A percentile compares a stretch with the other conserved stretches of the same genome.
Evolutionary conservation across 768 basidiomycete species (phyloP).

Genomic region (Pholiota molesta): DNA sequence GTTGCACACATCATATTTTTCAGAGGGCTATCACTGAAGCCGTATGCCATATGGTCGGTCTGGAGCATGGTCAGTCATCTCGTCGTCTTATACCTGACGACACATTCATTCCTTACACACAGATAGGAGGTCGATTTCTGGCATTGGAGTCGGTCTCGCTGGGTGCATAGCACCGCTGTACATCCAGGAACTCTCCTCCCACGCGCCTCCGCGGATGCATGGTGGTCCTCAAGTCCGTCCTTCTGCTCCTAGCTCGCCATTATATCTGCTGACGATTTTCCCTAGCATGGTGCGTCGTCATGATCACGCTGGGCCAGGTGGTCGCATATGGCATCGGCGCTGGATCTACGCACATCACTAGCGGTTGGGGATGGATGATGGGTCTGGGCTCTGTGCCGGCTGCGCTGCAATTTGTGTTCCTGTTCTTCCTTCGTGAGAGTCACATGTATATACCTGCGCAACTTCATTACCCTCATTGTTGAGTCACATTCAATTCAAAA

Average conservation of each 20-base stretch:
- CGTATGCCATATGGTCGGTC: constrained; percentile 66
- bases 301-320: constrained; percentile 82
- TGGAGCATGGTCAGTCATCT: constrained; percentile 62
- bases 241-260: background rate
- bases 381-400: constrained; percentile 75
- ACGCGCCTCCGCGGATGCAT: constrained; percentile 74
- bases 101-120: background rate
- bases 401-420: constrained; percentile 57
- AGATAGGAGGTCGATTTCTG: constrained; percentile 75
- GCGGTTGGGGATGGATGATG: constrained; percentile 87
- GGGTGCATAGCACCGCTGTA: constrained; percentile 81
- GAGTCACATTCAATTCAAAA: too few relatives aligned
- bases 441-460: constrained; percentile 46
- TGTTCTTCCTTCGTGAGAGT: constrained; percentile 77
- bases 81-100: background rate
- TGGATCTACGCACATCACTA: constrained; percentile 55
- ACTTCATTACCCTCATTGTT: too few relatives aligned
- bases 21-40: constrained; percentile 71
- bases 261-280: background rate
- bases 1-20: constrained; percentile 77
- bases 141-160: constrained; percentile 73
- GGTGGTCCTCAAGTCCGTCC: constrained; percentile 68
- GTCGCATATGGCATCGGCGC: constrained; percentile 77
- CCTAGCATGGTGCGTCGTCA: constrained; percentile 64
- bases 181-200: constrained; percentile 82